A percentile compares a stretch with the other conserved stretches of the same genome.
Conservation (phyloP, 148 eudicot genomes). For the Chenopodium quinoa region DNA sequence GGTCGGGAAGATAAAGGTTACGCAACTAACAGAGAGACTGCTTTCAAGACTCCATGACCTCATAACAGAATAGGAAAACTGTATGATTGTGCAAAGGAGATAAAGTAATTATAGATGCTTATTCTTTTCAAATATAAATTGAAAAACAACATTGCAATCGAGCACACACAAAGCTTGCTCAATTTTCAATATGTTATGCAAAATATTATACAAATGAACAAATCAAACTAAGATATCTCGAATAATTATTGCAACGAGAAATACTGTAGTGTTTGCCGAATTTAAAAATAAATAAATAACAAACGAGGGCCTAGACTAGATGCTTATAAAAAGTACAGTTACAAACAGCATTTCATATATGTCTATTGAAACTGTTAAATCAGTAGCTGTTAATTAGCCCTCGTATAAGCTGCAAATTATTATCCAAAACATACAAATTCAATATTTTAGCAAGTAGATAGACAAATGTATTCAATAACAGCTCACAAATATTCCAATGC, state of each 20-base stretch:
- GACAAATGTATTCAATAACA: not conserved
- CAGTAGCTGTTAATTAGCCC: not conserved
- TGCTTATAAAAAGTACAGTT: not conserved
- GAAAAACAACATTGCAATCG: not conserved
- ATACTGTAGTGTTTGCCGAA: no score
- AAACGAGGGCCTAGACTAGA: not conserved
- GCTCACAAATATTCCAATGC: slow-evolving; percentile 2
- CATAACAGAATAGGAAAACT: no score
- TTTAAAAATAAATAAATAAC: no score
- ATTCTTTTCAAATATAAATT: not conserved
- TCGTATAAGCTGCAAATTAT: not conserved
- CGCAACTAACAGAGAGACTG: not conserved
- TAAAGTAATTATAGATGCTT: not conserved
- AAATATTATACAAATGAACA: not conserved
- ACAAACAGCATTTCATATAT: not conserved
- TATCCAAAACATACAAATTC: not conserved
- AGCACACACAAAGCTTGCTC: not conserved
- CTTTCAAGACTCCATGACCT: not conserved
- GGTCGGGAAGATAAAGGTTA: not conserved
- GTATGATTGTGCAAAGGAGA: not conserved
- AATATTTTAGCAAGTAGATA: not conserved
- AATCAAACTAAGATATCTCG: not conserved
- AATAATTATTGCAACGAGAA: not conserved
- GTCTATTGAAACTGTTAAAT: not conserved
- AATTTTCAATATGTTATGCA: not conserved